Conservation (phyloP, 495 filamentous ascomycete genomes). For the Podospora comata region DNA sequence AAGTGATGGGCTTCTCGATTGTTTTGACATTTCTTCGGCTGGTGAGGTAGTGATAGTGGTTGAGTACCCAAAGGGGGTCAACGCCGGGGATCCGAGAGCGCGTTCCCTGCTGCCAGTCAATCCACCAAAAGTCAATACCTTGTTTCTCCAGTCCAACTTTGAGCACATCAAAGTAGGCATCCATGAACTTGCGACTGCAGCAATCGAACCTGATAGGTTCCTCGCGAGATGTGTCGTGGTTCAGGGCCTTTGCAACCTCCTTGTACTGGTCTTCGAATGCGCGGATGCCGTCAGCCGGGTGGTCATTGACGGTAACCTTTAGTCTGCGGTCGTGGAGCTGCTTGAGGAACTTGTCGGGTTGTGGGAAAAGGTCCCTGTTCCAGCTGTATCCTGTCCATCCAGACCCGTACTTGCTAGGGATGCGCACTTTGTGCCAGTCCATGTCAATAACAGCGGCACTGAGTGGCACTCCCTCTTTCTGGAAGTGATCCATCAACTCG, state of each 20-base stretch:
- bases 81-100: conserved; percentile 51
- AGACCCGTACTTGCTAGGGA: conserved; percentile 33
- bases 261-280: conserved; percentile 52
- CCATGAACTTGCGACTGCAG: conserved; percentile 48
- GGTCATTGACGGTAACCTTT: conserved; percentile 54
- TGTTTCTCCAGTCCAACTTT: conserved; percentile 49
- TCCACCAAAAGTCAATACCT: conserved; percentile 59
- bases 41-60: conserved; percentile 59
- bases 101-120: conserved; percentile 62
- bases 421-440: conserved; percentile 57
- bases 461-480: conserved; percentile 47
- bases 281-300: conserved; percentile 54
- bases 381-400: conserved; percentile 64
- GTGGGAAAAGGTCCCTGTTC: conserved; percentile 54
- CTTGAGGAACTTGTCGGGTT: conserved; percentile 43
- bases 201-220: conserved; percentile 55
- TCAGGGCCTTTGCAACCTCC: conserved; percentile 47
- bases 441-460: conserved; percentile 57
- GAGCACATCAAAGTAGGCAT: conserved; percentile 57
- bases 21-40: conserved; percentile 32
- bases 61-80: conserved; percentile 61
- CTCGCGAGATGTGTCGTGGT: conserved; percentile 42
- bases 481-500: conserved; percentile 50
- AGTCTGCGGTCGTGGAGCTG: conserved; percentile 46
- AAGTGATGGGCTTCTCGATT: conserved; percentile 34